Conservation (phyloP, 495 filamentous ascomycete genomes). For the Podospora bellae-mahoneyi region DNA sequence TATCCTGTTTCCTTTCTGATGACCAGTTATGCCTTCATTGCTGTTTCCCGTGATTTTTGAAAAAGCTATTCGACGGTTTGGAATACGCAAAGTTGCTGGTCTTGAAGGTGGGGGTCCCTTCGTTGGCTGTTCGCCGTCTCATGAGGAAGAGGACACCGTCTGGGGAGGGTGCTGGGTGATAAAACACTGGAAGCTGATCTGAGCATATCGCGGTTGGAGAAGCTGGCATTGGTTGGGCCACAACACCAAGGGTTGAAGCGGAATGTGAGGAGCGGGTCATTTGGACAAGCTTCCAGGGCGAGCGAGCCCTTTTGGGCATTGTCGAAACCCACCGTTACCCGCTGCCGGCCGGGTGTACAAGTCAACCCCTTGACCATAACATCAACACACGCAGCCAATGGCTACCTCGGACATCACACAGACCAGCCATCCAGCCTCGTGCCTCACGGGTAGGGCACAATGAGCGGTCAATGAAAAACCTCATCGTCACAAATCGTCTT, state of each 20-base stretch:
- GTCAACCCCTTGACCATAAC: constrained; percentile 2
- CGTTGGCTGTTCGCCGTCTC: not conserved
- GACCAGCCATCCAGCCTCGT: not conserved
- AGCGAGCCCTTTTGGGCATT: constrained; percentile 5
- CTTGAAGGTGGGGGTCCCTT: not conserved
- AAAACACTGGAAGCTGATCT: not conserved
- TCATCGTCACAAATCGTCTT: not conserved
- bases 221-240: not conserved
- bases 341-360: constrained; percentile 2
- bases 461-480: not conserved
- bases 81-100: not conserved
- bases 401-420: not conserved
- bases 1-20: not conserved
- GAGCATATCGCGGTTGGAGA: not conserved
- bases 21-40: not conserved
- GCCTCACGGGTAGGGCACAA: not conserved
- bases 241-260: constrained; percentile 11
- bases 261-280: constrained; percentile 3
- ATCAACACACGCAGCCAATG: constrained; percentile 4
- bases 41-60: not conserved
- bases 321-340: not conserved
- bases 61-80: not conserved
- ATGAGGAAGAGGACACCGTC: not conserved
- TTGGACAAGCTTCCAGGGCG: constrained; percentile 9
- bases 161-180: not conserved